Evolutionary conservation across 495 filamentous ascomycete genomes (phyloP), one percentile per base, ranked within the genome.

Genomic region (Gamarada debralockiae): DNA sequence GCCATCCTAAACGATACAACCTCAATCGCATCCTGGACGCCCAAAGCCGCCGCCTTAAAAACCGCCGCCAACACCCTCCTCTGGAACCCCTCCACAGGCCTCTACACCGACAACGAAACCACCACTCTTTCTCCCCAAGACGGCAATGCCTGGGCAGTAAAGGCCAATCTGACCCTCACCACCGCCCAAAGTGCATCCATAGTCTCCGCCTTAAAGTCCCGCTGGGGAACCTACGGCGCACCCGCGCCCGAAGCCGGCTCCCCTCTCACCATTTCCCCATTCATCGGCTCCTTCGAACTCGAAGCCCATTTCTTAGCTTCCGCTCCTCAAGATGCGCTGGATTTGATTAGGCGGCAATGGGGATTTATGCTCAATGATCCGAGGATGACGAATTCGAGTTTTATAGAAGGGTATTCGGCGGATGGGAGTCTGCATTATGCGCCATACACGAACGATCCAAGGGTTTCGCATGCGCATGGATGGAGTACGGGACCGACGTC

Each of bases 231-330:
- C 4, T 76, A 79, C 42, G 82, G 82, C 34, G 74, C 82, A 8
- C 75, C 77, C 0, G 69, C 75, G n/a, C 74, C 76, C 3, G 82
- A 85, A 53, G 65, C 81, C 65, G n/a, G n/a, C n/a, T n/a, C n/a
- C n/a, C 80, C 9, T 68, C 70, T 1, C 72, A 78, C 31, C 76
- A 80, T 55, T 70, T 85, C 45, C 78, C 77, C 23, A 73, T 85
- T 85, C 65, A 81, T 83, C 53, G 75, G 74, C 6, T 75, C 74
- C 14, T 80, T 85, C 53, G 82, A 86, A 55, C 71, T 86, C 17
- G 75, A 82, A 63, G 79, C 75, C 12, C 82, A 85, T 49, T 70
- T 83, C 34, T 62, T 71, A 1, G 76, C 72, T 5, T 64, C 68
- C 4, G 67, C 79, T 47, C 59, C 76, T 13, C 57, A 63, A 9